Evolutionary conservation across 1,284 basidiomycete genomes (phyloP), one percentile per base, ranked within the genome.

Genomic region (Sporisorium sorghi): DNA sequence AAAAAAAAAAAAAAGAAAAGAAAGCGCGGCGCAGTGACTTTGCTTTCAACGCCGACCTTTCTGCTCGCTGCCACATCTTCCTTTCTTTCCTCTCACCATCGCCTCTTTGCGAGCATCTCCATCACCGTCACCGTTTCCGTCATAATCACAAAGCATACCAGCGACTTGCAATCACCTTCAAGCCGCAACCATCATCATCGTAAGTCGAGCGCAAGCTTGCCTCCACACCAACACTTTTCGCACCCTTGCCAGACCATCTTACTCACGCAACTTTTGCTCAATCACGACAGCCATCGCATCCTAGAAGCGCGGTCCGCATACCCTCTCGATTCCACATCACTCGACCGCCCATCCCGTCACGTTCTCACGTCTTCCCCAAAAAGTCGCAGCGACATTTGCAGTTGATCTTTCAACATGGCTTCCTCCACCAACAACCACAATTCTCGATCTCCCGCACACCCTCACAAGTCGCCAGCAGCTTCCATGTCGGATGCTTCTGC

Each of bases 341-440:
- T 58, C 44, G 56, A 53, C 44, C 33, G 26, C 46, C 17, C 26
- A 24, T 30, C 23, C 15, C 40, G n/a, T 40, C 37, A 40, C 37
- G n/a, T 9, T n/a, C 19, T 23, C 12, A 1, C 23, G 26, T 33
- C 10, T 37, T 44, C 28, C 21, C 12, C 33, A 26, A 40, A 58
- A 58, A 57, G 30, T 52, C 44, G 26, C 24, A 49, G 35, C 58
- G 35, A 51, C 24, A 48, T 60, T n/a, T n/a, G n/a, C n/a, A n/a
- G n/a, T n/a, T n/a, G n/a, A n/a, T n/a, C n/a, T n/a, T 32, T 46
- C 64, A 61, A 51, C 49, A 74, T 70, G 72, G 62, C 62, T 30
- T 53, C 72, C 24, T 53, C 66, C 39, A 52, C 51, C 44, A 58
- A 56, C 54, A 58, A 50, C 52, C 55, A 56, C 54, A 58, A 50